Base-by-base conservation (phyloP, 139 green algal species). In the Closterium sp. region DNA sequence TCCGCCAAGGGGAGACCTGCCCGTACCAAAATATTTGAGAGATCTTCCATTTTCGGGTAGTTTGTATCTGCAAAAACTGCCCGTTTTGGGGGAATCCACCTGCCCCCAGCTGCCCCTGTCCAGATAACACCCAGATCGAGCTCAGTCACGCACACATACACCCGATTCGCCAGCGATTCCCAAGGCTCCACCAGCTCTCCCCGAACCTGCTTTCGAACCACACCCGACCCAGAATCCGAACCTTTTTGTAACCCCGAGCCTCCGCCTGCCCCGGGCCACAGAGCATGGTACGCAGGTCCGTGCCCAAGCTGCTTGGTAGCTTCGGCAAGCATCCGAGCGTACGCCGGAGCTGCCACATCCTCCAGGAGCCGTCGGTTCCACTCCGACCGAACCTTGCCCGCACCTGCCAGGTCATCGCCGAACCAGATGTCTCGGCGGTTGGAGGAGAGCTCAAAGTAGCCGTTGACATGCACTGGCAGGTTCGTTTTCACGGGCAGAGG, bases 401-500 rank as follows among this genome's bases (percentile, higher is more conserved):
- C 93, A 24, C 96, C 96, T 9, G 94, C 89, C 94, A 97, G 96
- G 90, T 92, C 79, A 32, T 97, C 96, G 31, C 88, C 95, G 93
- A 96, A 95, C 90, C 91, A 96, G 13, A 94, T 91, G 88, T 94
- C 93, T 30, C 93, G 73, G 29, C 91, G 94, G 94, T 98, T 98
- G 90, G 93, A 96, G 73, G 92, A 96, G 31, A 98, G 96, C 95
- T 98, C 97, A 89, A 98, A 98, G 90, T 96, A 97, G 42, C 92
- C 97, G 92, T 98, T 98, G 86, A 98, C 91, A 85, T 97, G 96
- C 34, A 97, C 95, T 0, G 96, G 96, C 62, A 98, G 96, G 3
- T 94, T 94, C 0, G 96, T 97, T 17, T 27, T 34, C 21, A 97
- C 89, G 6, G 97, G 97, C 29, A 98, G 96, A 11, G 96, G 97